Conservation (phyloP, 2,329 filamentous ascomycete species). For the Aspergillus puulaauensis region DNA sequence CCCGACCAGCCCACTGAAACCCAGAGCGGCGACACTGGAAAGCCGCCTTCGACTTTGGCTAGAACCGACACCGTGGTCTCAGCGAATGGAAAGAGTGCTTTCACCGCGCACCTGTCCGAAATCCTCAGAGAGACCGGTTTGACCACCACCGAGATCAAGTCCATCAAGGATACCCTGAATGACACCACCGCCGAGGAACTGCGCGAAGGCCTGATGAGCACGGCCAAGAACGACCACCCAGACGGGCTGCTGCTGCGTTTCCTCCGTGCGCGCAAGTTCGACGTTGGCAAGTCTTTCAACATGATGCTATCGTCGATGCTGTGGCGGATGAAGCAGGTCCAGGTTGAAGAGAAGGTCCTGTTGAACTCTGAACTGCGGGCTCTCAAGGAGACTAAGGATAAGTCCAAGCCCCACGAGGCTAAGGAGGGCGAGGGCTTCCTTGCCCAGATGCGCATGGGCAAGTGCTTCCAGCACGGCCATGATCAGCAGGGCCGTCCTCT, state of each 20-base stretch:
- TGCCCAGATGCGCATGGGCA: conserved; percentile 79
- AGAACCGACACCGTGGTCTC: conserved; percentile 38
- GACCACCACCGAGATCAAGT: conserved; percentile 59
- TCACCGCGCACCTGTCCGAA: conserved; percentile 21
- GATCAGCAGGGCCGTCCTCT: conserved; percentile 83
- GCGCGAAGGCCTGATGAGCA: conserved; percentile 76
- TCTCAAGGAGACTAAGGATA: conserved; percentile 55
- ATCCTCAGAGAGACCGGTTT: conserved; percentile 22
- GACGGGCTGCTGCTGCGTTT: conserved; percentile 80
- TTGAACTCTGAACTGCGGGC: conserved; percentile 68
- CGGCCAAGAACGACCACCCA: conserved; percentile 91
- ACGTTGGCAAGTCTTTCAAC: conserved; percentile 81
- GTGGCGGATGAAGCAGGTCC: conserved; percentile 72
- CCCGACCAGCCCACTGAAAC: conserved; percentile 35
- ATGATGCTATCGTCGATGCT: conserved; percentile 92
- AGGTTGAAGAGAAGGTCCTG: conserved; percentile 85
- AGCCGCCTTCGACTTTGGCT: conserved; percentile 35
- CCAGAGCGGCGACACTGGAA: conserved; percentile 56
- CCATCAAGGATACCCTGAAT: conserved; percentile 75
- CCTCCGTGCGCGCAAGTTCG: conserved; percentile 84
- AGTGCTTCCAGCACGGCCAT: conserved; percentile 82
- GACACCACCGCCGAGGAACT: conserved; percentile 73
- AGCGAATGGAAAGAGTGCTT: conserved; percentile 64
- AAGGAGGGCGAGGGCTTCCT: conserved; percentile 74
- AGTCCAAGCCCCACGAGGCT: conserved; percentile 56